phyloP scores from a whole-genome alignment of 768 basidiomycete genomes.

The Psilocybe azurescens region DNA sequence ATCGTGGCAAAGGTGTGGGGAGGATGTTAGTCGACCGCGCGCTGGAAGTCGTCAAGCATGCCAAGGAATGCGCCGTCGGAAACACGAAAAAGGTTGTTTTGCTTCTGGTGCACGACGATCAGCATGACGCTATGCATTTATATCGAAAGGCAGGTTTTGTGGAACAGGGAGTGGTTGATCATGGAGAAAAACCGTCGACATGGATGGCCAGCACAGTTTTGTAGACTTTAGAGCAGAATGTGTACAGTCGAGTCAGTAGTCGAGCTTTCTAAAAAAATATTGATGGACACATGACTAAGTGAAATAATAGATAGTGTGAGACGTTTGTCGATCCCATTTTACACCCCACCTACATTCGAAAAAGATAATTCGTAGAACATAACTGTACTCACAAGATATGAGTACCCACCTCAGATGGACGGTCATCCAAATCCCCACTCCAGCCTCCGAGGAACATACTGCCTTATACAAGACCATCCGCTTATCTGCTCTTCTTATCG shows the following conservation, averaged over 20 bases:
- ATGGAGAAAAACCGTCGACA: neutral
- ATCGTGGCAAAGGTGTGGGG: slow-evolving; percentile 11
- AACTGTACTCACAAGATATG: no score
- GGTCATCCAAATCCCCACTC: no score
- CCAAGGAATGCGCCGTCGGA: no score
- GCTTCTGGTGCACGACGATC: slow-evolving; percentile 5
- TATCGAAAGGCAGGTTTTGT: neutral
- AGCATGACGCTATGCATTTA: neutral
- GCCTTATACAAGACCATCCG: no score
- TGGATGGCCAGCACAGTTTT: neutral
- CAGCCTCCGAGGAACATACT: no score
- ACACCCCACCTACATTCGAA: no score
- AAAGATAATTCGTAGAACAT: no score
- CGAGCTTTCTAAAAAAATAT: no score
- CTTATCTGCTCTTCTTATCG: no score
- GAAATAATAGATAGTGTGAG: neutral
- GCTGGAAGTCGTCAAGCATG: neutral
- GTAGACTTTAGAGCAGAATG: no score
- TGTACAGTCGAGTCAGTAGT: no score
- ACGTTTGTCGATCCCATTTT: neutral
- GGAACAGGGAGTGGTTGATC: neutral
- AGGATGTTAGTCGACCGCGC: slow-evolving; percentile 9
- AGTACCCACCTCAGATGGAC: no score
- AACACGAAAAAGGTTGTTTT: neutral
- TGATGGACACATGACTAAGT: neutral